Conservation (phyloP, 192 early-diverging fungal genomes). For the Cladochytrium replicatum region DNA sequence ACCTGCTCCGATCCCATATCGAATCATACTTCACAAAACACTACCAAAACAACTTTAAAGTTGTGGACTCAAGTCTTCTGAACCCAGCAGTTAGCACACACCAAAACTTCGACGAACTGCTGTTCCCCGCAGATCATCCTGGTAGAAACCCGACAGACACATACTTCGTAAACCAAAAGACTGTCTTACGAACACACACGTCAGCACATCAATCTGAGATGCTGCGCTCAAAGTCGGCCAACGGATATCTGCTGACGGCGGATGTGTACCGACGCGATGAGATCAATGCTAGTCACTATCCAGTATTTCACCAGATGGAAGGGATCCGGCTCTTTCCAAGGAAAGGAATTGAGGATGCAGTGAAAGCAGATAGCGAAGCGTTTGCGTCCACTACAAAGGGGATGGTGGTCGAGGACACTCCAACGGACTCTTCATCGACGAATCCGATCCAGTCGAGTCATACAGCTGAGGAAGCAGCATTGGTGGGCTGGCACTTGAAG, state of each 20-base stretch:
- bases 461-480: slow-evolving; percentile 39
- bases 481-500: slow-evolving; percentile 62
- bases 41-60: slow-evolving; percentile 37
- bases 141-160: slow-evolving; percentile 76
- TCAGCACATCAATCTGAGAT: slow-evolving; percentile 89
- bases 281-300: slow-evolving; percentile 91
- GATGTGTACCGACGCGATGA: slow-evolving; percentile 97
- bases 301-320: slow-evolving; percentile 98
- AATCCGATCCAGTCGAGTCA: slow-evolving; percentile 76
- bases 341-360: slow-evolving; percentile 8
- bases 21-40: slow-evolving; percentile 58
- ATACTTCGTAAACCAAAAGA: slow-evolving; percentile 78
- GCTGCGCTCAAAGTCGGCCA: slow-evolving; percentile 38
- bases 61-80: slow-evolving; percentile 40
- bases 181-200: slow-evolving; percentile 83
- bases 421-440: no score
- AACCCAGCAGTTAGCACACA: slow-evolving; percentile 72
- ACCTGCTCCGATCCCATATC: slow-evolving; percentile 73
- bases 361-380: no score
- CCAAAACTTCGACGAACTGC: slow-evolving; percentile 89
- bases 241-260: slow-evolving; percentile 67
- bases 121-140: slow-evolving; percentile 72
- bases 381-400: no score
- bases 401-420: no score
- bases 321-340: slow-evolving; percentile 66